A percentile compares a stretch with the other conserved stretches of the same genome.
phyloP scores from a whole-genome alignment of 2,329 filamentous ascomycete species.

The Cladobotryum mycophilum region DNA sequence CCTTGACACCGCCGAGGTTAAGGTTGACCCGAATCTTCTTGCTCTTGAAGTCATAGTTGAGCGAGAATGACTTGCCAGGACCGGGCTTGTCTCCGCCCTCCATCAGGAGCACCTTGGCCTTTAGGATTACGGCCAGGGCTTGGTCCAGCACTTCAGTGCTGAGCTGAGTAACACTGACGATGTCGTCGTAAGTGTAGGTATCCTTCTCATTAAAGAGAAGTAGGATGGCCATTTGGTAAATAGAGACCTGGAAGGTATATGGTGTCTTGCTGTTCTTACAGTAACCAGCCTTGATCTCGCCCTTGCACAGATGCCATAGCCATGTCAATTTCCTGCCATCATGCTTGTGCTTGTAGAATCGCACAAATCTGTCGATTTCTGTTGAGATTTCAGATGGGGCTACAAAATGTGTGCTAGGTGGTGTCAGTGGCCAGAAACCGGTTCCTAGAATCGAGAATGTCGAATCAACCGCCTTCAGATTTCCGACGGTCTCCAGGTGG shows the following conservation, averaged over 20 bases:
- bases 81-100: constrained; percentile 65
- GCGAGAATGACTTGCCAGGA: constrained; percentile 68
- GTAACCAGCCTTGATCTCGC: constrained; percentile 91
- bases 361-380: constrained; percentile 82
- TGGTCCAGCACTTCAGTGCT: constrained; percentile 79
- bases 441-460: constrained; percentile 91
- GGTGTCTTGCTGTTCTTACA: constrained; percentile 83
- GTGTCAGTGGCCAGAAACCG: constrained; percentile 90
- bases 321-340: constrained; percentile 94
- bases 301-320: constrained; percentile 98
- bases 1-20: constrained; percentile 89
- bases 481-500: constrained; percentile 50
- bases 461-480: constrained; percentile 70
- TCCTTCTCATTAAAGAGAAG: constrained; percentile 92
- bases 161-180: constrained; percentile 72
- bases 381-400: constrained; percentile 78
- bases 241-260: constrained; percentile 94
- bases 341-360: constrained; percentile 95
- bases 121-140: constrained; percentile 77
- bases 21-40: constrained; percentile 98
- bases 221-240: constrained; percentile 95
- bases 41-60: constrained; percentile 95
- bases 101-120: constrained; percentile 81
- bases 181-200: constrained; percentile 79
- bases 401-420: constrained; percentile 81